Conservation (phyloP, 257 asterid species). For the Nicotiana paniculata region DNA sequence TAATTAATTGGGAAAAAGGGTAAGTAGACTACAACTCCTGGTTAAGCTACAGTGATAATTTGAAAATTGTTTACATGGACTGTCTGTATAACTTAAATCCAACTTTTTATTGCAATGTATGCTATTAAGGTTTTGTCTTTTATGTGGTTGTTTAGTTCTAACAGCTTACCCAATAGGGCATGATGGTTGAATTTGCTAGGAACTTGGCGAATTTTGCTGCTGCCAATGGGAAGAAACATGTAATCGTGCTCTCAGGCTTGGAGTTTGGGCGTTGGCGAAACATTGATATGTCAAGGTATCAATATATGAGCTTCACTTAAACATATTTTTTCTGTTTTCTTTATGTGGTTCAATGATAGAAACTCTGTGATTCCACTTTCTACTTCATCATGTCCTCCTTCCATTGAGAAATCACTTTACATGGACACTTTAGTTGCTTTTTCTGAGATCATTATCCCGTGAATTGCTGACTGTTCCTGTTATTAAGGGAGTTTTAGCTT, state of each 20-base stretch:
- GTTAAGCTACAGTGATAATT: neutral
- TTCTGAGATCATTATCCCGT: neutral
- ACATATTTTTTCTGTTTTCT: neutral
- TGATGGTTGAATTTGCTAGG: constrained; percentile 75
- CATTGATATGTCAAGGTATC: constrained; percentile 79
- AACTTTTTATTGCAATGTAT: neutral
- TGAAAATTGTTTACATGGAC: neutral
- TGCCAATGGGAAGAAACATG: constrained; percentile 62
- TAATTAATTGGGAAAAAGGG: neutral
- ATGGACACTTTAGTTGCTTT: neutral
- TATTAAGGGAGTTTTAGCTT: neutral
- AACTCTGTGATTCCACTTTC: neutral
- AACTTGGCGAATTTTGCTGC: constrained; percentile 76
- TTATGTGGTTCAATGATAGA: neutral
- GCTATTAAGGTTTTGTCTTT: neutral
- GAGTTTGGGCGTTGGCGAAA: constrained; percentile 81
- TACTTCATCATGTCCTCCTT: neutral
- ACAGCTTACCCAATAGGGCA: constrained; percentile 63
- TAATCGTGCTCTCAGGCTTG: constrained; percentile 78
- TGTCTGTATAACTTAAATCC: neutral
- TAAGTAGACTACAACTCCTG: neutral
- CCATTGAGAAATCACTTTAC: no score
- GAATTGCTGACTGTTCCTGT: neutral
- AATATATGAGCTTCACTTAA: neutral
- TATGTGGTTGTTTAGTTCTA: neutral